Base-by-base conservation (phyloP, 139 green algal species). In the Gonium pectorale region DNA sequence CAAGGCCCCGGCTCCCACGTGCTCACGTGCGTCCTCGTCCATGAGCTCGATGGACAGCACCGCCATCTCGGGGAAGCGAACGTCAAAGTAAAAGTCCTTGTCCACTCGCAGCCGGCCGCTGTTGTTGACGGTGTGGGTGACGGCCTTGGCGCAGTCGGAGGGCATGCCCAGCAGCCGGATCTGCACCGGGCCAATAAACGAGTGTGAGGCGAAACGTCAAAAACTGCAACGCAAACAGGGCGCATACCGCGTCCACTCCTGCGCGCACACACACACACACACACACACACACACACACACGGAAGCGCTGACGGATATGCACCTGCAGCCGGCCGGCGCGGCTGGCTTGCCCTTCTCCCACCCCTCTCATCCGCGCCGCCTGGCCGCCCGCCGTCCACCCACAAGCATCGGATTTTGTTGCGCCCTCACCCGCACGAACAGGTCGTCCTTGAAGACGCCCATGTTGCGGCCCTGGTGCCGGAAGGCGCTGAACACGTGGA, bases 61-160 rank as follows among this genome's bases (percentile, higher is more conserved):
- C 63, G 83, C 83, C 74, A 88, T 80, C 52, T 88, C 83, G 1
- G 83, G 83, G 74, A 60, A 88, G 17, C 54, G 72, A 27, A 84
- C 41, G 19, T 17, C 22, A 29, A 86, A 86, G 3, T 51, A n/a
- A 26, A 78, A 86, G 4, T 38, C 52, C 37, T 79, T 0, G 5
- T 80, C 67, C 52, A 72, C 67, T 3, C 38, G 1, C 52, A 86
- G 80, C 6, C 83, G 56, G 15, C 73, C 83, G 24, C 46, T 79
- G 83, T 88, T 67, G 31, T 67, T 9, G 4, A 56, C 64, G 26
- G 60, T 79, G 33, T 43, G 31, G n/a, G 64, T 88, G 44, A 66
- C 24, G 40, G 44, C 9, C 1, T 9, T 29, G 43, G 75, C 27
- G 71, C 63, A 21, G 83, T 88, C 83, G 19, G 56, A 29, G 22